phyloP scores from a whole-genome alignment of 2,329 filamentous ascomycete species.

The Gnomoniopsis smithogilvyi region DNA sequence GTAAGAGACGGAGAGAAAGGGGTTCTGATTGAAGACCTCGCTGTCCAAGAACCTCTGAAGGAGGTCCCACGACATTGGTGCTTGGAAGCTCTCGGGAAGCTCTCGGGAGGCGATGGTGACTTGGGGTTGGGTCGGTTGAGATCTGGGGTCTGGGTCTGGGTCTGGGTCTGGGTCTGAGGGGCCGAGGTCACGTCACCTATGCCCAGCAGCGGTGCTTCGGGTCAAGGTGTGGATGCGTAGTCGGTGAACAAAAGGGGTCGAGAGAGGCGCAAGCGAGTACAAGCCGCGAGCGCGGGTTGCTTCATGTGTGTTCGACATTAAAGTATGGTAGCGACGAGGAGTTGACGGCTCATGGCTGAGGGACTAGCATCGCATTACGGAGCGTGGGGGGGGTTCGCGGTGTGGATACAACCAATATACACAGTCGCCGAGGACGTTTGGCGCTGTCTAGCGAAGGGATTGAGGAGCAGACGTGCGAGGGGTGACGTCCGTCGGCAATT shows the following conservation, averaged over 20 bases:
- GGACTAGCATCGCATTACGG: constrained; percentile 11
- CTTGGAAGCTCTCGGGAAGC: constrained; percentile 21
- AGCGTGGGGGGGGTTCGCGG: not conserved
- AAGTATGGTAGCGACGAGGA: constrained; percentile 22
- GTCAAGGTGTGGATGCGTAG: not conserved
- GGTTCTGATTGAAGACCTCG: constrained; percentile 90
- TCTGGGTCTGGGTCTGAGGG: not conserved
- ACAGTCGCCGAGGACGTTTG: not conserved
- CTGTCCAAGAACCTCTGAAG: constrained; percentile 88
- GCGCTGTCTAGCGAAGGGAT: not conserved
- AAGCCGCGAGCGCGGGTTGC: constrained; percentile 31
- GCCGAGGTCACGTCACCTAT: not conserved
- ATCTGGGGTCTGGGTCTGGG: not conserved
- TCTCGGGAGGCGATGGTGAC: not conserved
- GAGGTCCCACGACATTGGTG: constrained; percentile 77
- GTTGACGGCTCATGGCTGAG: constrained; percentile 25
- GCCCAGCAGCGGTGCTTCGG: not conserved
- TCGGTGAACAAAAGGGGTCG: not conserved
- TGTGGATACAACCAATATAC: not conserved
- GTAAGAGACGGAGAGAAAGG: constrained; percentile 84
- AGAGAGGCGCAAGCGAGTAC: constrained; percentile 26
- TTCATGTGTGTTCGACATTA: constrained; percentile 35
- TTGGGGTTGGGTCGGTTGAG: not conserved
- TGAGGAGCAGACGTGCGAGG: not conserved
- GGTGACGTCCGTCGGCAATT: not conserved